Evolutionary conservation across 768 basidiomycete genomes (phyloP).

Genomic region (Sarcomyxa edulis): DNA sequence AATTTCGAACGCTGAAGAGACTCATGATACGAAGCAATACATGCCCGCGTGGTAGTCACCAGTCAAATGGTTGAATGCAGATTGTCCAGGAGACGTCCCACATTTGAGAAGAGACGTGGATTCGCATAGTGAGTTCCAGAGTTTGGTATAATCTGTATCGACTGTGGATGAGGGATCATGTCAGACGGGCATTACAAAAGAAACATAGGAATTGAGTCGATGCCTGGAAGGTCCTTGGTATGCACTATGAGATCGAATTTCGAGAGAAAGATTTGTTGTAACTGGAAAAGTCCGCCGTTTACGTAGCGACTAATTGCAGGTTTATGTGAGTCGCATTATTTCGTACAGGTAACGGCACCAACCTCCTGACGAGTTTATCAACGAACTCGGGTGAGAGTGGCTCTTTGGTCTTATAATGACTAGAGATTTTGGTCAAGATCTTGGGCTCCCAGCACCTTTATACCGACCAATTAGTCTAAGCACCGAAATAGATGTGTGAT

Average conservation of each 20-base stretch:
- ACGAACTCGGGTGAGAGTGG: slow-evolving; percentile 70
- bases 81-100: slow-evolving; percentile 63
- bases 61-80: slow-evolving; percentile 70
- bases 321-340: no score
- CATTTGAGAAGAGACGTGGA: slow-evolving; percentile 65
- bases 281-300: slow-evolving; percentile 77
- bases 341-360: no score
- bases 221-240: slow-evolving; percentile 66
- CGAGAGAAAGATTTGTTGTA: slow-evolving; percentile 83
- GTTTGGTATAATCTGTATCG: slow-evolving; percentile 63
- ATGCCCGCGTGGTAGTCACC: slow-evolving; percentile 64
- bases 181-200: not conserved
- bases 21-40: no score
- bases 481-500: not conserved
- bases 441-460: slow-evolving; percentile 76
- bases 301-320: slow-evolving; percentile 78
- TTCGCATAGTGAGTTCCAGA: slow-evolving; percentile 76
- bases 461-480: not conserved
- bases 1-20: no score
- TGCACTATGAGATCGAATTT: slow-evolving; percentile 75
- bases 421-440: slow-evolving; percentile 72
- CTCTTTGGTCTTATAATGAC: slow-evolving; percentile 73
- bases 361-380: slow-evolving; percentile 77
- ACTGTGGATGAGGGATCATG: slow-evolving; percentile 27
- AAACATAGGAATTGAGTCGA: slow-evolving; percentile 8